A percentile compares a stretch with the other conserved stretches of the same genome.
phyloP scores from a whole-genome alignment of 805 yeast species.

The Metschnikowia hibisci region DNA sequence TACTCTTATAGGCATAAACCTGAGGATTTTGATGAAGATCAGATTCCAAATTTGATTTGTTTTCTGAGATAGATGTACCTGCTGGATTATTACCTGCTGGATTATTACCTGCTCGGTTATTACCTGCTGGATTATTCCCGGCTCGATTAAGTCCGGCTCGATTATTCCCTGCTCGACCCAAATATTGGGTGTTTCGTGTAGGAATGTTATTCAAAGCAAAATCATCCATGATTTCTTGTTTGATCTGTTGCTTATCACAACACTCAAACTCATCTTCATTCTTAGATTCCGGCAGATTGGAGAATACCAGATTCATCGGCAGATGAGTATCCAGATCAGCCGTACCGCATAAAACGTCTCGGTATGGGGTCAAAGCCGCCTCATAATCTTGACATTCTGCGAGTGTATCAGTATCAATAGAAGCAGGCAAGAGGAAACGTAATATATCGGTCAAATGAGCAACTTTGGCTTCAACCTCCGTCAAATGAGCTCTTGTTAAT shows the following conservation, averaged over 20 bases:
- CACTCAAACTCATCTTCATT: conserved; percentile 8
- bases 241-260: conserved; percentile 24
- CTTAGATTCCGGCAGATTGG: conserved; percentile 14
- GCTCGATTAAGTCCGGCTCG: too few species aligned
- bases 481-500: conserved; percentile 73
- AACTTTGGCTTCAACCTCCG: conserved; percentile 60
- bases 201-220: conserved; percentile 37
- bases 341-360: conserved; percentile 8
- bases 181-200: conserved; percentile 10
- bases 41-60: too few species aligned
- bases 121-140: too few species aligned
- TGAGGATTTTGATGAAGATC: conserved; percentile 7
- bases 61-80: too few species aligned
- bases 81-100: too few species aligned
- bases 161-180: too few species aligned
- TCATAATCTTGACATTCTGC: conserved; percentile 18
- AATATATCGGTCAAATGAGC: conserved; percentile 29
- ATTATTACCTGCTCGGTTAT: too few species aligned
- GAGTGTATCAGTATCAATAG: conserved; percentile 20
- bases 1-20: conserved; percentile 13
- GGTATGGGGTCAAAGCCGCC: conserved; percentile 10
- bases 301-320: conserved; percentile 26
- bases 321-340: conserved; percentile 18
- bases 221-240: conserved; percentile 40
- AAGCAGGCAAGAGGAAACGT: conserved; percentile 29